These are phyloP conservation scores for Phytophthora sojae DNA, from an alignment of 352 stramenopile species.

Conservation along the genomic window DNA sequence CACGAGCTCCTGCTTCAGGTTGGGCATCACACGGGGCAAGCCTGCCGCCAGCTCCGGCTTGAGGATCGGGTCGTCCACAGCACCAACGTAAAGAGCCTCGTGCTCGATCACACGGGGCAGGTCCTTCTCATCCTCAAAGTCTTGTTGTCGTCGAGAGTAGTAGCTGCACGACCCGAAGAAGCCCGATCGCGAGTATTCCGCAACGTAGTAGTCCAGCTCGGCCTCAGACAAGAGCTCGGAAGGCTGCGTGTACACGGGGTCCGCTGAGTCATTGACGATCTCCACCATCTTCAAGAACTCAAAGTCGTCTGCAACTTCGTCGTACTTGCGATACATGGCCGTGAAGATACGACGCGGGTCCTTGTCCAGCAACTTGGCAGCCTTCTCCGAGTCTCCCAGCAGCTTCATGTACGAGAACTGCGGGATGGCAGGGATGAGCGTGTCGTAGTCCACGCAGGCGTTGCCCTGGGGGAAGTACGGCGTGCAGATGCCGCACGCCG, in stretches of 20 bases:
- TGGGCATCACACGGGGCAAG: slow-evolving; percentile 58
- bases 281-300: slow-evolving; percentile 43
- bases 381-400: slow-evolving; percentile 45
- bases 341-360: slow-evolving; percentile 57
- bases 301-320: slow-evolving; percentile 41
- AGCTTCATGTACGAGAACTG: slow-evolving; percentile 76
- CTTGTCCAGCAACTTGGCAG: slow-evolving; percentile 47
- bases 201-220: slow-evolving; percentile 65
- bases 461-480: slow-evolving; percentile 57
- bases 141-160: slow-evolving; percentile 56
- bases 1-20: slow-evolving; percentile 57
- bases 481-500: slow-evolving; percentile 64
- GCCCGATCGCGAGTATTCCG: slow-evolving; percentile 50
- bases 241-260: slow-evolving; percentile 44
- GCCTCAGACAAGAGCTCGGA: slow-evolving; percentile 53
- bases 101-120: slow-evolving; percentile 48
- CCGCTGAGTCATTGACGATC: slow-evolving; percentile 35
- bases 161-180: slow-evolving; percentile 68
- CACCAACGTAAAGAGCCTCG: slow-evolving; percentile 65
- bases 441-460: slow-evolving; percentile 53
- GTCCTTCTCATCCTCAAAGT: slow-evolving; percentile 60
- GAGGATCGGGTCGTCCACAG: slow-evolving; percentile 63
- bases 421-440: slow-evolving; percentile 47
- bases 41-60: slow-evolving; percentile 54
- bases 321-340: slow-evolving; percentile 52